A percentile compares a stretch with the other conserved stretches of the same genome.
These are phyloP conservation scores for Avena atlantica DNA, from an alignment of 176 grass and related monocot species.

Conservation along the genomic window DNA sequence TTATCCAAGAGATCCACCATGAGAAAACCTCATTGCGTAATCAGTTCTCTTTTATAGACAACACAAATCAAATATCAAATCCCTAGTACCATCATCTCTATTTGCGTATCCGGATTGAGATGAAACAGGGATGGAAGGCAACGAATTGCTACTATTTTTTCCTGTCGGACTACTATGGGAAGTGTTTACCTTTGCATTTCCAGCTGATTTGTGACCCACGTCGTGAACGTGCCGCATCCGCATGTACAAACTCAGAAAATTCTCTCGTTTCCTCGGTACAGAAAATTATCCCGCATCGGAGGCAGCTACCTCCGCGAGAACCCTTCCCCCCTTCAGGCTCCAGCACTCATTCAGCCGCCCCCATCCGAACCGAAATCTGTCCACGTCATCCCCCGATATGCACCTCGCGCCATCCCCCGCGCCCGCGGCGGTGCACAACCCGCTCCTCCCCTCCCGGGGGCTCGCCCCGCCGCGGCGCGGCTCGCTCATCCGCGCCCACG, in stretches of 20 bases:
- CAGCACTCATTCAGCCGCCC: constrained; percentile 6
- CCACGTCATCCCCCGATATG: constrained; percentile 24
- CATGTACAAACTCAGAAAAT: background rate
- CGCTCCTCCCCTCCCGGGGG: constrained; percentile 28
- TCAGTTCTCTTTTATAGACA: too few species aligned
- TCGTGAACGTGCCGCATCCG: background rate
- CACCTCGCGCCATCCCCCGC: constrained; percentile 32
- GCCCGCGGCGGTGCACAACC: constrained; percentile 16
- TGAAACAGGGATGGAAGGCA: too few species aligned
- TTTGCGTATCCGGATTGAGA: too few species aligned
- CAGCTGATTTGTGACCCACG: background rate
- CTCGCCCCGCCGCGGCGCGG: background rate
- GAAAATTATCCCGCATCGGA: too few species aligned
- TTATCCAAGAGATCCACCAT: too few species aligned
- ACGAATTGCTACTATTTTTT: too few species aligned
- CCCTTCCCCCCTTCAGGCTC: background rate
- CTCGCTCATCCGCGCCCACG: constrained; percentile 40
- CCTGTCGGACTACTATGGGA: too few species aligned
- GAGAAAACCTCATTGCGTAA: too few species aligned
- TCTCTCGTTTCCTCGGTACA: background rate
- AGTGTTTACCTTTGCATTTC: background rate
- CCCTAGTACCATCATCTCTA: too few species aligned
- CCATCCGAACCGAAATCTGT: background rate
- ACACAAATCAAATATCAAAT: too few species aligned
- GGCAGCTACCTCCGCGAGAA: background rate